These are phyloP conservation scores for Nicotiana otophora DNA, from an alignment of 257 asterid genomes.

Conservation along the genomic window DNA sequence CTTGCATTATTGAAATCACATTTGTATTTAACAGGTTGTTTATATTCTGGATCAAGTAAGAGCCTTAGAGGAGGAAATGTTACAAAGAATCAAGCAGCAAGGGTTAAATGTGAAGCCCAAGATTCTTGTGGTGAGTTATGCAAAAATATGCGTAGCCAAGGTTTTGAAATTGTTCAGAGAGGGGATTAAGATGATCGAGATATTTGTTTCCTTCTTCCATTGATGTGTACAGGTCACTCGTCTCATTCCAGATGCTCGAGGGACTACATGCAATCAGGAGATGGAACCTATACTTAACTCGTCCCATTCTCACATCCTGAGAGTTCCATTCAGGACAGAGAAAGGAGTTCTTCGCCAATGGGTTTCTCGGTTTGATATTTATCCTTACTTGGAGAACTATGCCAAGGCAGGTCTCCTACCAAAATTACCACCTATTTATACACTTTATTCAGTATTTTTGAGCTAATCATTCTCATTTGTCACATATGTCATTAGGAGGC, in stretches of 20 bases:
- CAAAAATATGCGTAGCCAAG: not conserved
- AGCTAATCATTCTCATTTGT: not conserved
- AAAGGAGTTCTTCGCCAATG: conserved; percentile 65
- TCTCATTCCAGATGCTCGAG: conserved; percentile 72
- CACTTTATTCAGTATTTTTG: not conserved
- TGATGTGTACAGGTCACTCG: conserved; percentile 52
- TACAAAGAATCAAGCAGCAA: conserved; percentile 60
- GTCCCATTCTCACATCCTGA: conserved; percentile 53
- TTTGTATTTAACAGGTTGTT: conserved; percentile 46
- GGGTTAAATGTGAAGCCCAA: conserved; percentile 66
- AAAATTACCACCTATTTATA: not conserved
- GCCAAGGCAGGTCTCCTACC: conserved; percentile 32
- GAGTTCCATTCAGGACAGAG: conserved; percentile 68
- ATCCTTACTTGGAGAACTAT: conserved; percentile 71
- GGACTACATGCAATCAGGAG: conserved; percentile 68
- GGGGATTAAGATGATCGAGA: not conserved
- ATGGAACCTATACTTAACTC: conserved; percentile 66
- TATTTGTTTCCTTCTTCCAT: conserved; percentile 8
- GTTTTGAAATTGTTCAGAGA: not conserved
- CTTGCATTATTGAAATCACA: not conserved
- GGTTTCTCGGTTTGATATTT: conserved; percentile 77
- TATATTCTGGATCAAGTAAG: conserved; percentile 84
- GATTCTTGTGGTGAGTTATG: conserved; percentile 58
- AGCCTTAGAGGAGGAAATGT: conserved; percentile 73
- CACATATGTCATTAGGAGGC: conserved; percentile 43